Percentiles rank a stretch among this genome's conserved stretches.
Conservation (phyloP, 352 stramenopile species). For the Peronosclerospora sorghi region DNA sequence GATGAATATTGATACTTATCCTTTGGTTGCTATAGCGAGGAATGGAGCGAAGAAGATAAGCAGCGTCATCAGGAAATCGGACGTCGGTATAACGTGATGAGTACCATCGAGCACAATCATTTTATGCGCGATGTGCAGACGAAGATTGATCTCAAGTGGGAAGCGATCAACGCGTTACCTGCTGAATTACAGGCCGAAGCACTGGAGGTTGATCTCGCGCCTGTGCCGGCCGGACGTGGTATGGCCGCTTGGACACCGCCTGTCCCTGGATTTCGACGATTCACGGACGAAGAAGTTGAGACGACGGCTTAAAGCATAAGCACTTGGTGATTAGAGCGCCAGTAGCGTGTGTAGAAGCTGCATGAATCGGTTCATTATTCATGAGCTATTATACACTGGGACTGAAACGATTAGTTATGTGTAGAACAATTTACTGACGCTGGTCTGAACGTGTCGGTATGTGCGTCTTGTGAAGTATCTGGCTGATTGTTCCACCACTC, state of each 20-base stretch:
- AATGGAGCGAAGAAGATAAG: conserved; percentile 75
- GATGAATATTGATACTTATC: background rate
- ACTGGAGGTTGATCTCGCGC: conserved; percentile 50
- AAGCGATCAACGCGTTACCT: conserved; percentile 81
- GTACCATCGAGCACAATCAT: conserved; percentile 77
- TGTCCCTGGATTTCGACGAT: conserved; percentile 79
- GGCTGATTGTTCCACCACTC: conserved; percentile 75
- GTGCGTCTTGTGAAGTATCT: conserved; percentile 8
- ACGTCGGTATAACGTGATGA: conserved; percentile 73
- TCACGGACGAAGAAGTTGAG: conserved; percentile 46
- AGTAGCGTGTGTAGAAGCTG: conserved; percentile 4
- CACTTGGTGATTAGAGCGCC: too few species aligned
- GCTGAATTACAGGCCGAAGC: conserved; percentile 70
- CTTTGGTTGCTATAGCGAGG: conserved; percentile 31
- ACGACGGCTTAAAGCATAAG: conserved; percentile 9
- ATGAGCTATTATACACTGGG: conserved; percentile 10
- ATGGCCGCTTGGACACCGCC: conserved; percentile 83
- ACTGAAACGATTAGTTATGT: conserved; percentile 2
- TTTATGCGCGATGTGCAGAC: conserved; percentile 82
- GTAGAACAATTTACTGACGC: background rate
- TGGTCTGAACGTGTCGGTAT: conserved; percentile 9
- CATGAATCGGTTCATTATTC: conserved; percentile 1
- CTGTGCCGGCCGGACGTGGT: conserved; percentile 48
- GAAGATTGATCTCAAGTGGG: conserved; percentile 89
- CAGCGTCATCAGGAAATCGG: conserved; percentile 70